A percentile compares a stretch with the other conserved stretches of the same genome.
These are phyloP conservation scores for Amaranthus hypochondriacus DNA, from an alignment of 148 eudicot species.

Conservation along the genomic window DNA sequence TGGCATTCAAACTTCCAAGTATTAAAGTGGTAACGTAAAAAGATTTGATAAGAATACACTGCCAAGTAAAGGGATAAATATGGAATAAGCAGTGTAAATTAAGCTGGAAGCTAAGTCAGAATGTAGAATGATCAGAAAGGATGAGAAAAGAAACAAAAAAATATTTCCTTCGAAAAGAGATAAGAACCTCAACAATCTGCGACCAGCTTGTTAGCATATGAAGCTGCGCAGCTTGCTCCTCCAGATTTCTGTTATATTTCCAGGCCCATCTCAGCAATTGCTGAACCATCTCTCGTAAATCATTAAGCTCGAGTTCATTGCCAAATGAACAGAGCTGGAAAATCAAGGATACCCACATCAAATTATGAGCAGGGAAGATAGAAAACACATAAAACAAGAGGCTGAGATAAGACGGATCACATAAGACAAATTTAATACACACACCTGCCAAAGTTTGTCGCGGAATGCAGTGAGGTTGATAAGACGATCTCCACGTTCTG, in stretches of 20 bases:
- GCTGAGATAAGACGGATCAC: neutral
- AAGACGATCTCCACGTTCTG: constrained; percentile 91
- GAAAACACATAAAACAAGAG: neutral
- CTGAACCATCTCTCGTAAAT: constrained; percentile 63
- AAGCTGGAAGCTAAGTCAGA: neutral
- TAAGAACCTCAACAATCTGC: constrained; percentile 76
- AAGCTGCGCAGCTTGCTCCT: constrained; percentile 98
- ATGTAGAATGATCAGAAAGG: too few relatives aligned
- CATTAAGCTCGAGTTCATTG: constrained; percentile 75
- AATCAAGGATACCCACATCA: constrained; percentile 42
- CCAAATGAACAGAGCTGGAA: constrained; percentile 59
- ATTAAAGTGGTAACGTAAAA: neutral
- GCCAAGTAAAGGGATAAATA: neutral
- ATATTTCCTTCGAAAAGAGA: neutral
- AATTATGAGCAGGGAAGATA: constrained; percentile 6
- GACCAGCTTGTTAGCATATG: constrained; percentile 98
- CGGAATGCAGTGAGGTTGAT: constrained; percentile 80
- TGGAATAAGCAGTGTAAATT: neutral
- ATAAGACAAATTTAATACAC: neutral
- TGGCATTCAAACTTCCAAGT: neutral
- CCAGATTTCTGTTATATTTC: constrained; percentile 93
- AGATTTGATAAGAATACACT: neutral
- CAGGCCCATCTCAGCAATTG: constrained; percentile 92
- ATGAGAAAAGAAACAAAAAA: too few relatives aligned
- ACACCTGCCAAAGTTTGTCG: constrained; percentile 92